Evolutionary conservation across 768 basidiomycete species (phyloP), one percentile per base, ranked within the genome.

Genomic region (Panaeolus cyanescens): DNA sequence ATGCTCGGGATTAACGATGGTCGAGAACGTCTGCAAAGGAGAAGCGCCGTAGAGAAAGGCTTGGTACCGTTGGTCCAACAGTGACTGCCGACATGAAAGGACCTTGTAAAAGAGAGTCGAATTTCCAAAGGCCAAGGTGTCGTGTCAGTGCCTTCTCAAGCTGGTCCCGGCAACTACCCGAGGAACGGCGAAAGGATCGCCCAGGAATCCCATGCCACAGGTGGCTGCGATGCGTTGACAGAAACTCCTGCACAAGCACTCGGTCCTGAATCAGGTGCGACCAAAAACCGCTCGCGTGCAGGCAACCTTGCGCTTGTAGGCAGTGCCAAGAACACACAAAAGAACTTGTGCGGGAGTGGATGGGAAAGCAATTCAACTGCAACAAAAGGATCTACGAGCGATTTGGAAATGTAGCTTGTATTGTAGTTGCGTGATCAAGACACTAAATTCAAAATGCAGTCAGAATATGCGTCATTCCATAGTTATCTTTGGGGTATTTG

Each of bases 171-270:
- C 45, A 50, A 50, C 45, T 50, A 50, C 45, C 45, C 25, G 45
- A 50, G 45, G 45, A 17, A 28, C 45, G 45, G 45, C 45, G 45
- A 42, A 15, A 9, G 25, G 45, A 50, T 50, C 45, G 45, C 45
- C 45, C 45, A 50, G 45, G 45, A 50, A 50, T 50, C 45, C 45
- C 45, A 50, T 50, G 45, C 45, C 45, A 50, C 45, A 50, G 45
- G 45, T 50, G 45, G 45, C 45, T 50, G 25, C 22, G 45, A 50
- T 50, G 13, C 5, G 13, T 50, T 50, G 45, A 50, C 45, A 50
- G 45, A 42, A 39, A 3, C 12, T 22, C 8, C 45, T 50, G 45
- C 25, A 50, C 22, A 50, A 28, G 15, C 45, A 50, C 45, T 50
- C 45, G 45, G 45, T 50, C 45, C 45, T 50, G 45, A 50, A 50